Base-by-base conservation (phyloP, 768 basidiomycete genomes). In the Megacollybia marginata region DNA sequence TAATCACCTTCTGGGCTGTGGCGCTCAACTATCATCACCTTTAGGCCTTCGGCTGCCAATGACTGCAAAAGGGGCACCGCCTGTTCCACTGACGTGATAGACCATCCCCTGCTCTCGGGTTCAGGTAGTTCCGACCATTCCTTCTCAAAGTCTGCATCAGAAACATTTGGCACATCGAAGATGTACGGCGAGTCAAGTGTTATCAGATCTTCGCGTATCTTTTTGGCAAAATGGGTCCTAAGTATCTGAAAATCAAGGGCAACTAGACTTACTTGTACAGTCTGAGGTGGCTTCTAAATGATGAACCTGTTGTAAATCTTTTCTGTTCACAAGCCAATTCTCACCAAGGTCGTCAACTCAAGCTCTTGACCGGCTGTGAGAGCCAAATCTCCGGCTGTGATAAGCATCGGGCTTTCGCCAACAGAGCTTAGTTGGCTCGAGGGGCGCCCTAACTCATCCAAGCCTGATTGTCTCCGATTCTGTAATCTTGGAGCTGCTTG, bases 131-230 rank as follows among this genome's bases (percentile, higher is more conserved):
- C 70, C 89, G 23, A 28, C 23, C 88, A 92, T 2, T 77, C 72
- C n/a, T 57, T 54, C 33, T 56, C 57, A 23, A 49, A 40, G 23
- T 43, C 42, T 5, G 36, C 44, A 13, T 51, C 55, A 36, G 40
- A 50, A 13, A 52, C 51, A 28, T 59, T 62, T 19, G 55, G 35
- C 19, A 71, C 69, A 52, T 83, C 82, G 8, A 71, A 60, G 40
- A 79, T 66, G 65, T 83, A 83, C 2, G 87, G 84, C 1, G 83
- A 80, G 61, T 91, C 87, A 35, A 92, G 75, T 9, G 80, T 70
- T 53, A 91, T 89, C 44, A 91, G 75, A 65, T 90, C 85, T 16
- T 13, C 16, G 3, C 32, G 31, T 13, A 16, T 31, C 15, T 38
- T 34, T 12, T 1, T 7, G 18, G 38, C 13, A 40, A 40, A 40